Base-by-base conservation (phyloP, 1,284 basidiomycete genomes). In the Ganoderma boninense region DNA sequence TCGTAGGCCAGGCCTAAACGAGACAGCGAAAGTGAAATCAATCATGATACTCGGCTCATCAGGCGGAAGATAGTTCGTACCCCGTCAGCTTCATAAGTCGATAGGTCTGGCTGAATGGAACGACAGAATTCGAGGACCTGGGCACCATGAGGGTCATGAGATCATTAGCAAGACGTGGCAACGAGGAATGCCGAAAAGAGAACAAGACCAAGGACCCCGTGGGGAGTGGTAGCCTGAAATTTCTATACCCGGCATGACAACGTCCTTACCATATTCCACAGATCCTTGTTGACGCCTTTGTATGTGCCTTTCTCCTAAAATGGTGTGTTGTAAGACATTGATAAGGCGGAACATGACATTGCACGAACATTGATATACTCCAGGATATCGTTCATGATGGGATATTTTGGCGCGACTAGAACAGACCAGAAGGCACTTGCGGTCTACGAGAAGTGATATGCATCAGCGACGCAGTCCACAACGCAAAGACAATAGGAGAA, bases 201-300 rank as follows among this genome's bases (percentile, higher is more conserved):
- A 64, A 71, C 63, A 73, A 71, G 14, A 52, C 23, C 23, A 49
- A 13, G 7, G 4, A 35, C 44, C 23, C 13, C 49, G 44, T 11
- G 11, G 11, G 23, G 2, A 16, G 26, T 16, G 35, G 18, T 8
- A 57, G 29, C 32, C 29, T 57, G 29, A 57, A 13, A 57, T 32
- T 52, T 52, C 54, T 29, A 29, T 13, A 35, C 14, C 18, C 29
- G 32, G 54, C 29, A 52, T 52, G 49, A 1, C 49, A 52, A 57
- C 16, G 26, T 11, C 82, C 84, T n/a, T 70, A 92, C 92, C 93
- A 95, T 95, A 68, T 80, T 86, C 93, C 93, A 95, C n/a, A 94
- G 80, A 80, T 95, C 93, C 76, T 94, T 95, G 77, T 93, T 95
- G 7, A 89, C 88, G 0, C 90, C 92, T 76, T 90, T 94, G 80